phyloP scores from a whole-genome alignment of 78 protist genomes.

The Cavenderia fasciculata region DNA sequence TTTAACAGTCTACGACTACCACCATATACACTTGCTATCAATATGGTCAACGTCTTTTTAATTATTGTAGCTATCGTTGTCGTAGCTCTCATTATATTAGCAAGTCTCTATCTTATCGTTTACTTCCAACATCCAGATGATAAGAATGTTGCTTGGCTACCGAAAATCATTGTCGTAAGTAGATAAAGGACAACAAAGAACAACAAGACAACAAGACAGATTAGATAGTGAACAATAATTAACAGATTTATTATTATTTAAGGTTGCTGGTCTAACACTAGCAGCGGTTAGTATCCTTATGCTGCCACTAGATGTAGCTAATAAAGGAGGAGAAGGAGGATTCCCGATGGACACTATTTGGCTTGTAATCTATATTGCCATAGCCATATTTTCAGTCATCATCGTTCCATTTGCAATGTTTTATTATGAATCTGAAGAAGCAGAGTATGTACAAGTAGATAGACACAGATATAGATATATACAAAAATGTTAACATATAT shows the following conservation, averaged over 20 bases:
- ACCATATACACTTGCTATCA: too few species aligned
- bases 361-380: conserved; percentile 64
- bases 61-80: conserved; percentile 49
- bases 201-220: too few species aligned
- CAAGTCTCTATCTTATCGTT: conserved; percentile 65
- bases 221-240: not conserved
- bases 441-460: conserved; percentile 47
- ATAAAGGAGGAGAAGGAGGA: conserved; percentile 64
- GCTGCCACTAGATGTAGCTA: conserved; percentile 86
- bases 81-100: conserved; percentile 44
- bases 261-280: conserved; percentile 72
- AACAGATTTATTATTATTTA: not conserved
- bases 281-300: conserved; percentile 51
- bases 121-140: conserved; percentile 86
- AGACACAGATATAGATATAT: too few species aligned
- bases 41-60: conserved; percentile 66
- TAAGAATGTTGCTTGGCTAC: conserved; percentile 65
- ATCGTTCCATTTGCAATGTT: conserved; percentile 91
- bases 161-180: conserved; percentile 76
- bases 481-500: too few species aligned
- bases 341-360: conserved; percentile 71
- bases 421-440: conserved; percentile 92
- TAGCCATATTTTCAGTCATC: conserved; percentile 65
- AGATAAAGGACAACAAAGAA: too few species aligned
- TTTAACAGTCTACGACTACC: too few species aligned